Conservation (phyloP, 2,329 filamentous ascomycete species). For the Diaporthe ilicicola region DNA sequence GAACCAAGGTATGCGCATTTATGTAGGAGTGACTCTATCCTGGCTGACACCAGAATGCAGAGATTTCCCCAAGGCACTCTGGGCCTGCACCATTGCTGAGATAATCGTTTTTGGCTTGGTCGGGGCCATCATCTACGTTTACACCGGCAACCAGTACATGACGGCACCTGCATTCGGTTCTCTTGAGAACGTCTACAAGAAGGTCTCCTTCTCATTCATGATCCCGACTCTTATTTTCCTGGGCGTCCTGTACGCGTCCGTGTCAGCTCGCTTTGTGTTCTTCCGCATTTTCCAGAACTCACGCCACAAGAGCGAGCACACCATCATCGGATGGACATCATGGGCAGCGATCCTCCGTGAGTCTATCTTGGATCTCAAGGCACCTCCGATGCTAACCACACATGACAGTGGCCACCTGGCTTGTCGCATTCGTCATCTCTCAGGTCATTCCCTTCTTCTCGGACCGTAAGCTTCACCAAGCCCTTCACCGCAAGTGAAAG, state of each 20-base stretch:
- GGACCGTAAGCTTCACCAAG: constrained; percentile 59
- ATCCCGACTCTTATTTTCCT: constrained; percentile 93
- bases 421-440: constrained; percentile 90
- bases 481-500: constrained; percentile 34
- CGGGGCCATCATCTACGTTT: constrained; percentile 83
- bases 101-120: constrained; percentile 86
- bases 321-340: constrained; percentile 78
- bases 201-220: constrained; percentile 94
- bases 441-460: constrained; percentile 95
- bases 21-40: too few species aligned
- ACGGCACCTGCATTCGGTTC: constrained; percentile 88
- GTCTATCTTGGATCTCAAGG: constrained; percentile 39
- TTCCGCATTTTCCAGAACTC: constrained; percentile 86
- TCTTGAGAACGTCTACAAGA: constrained; percentile 81
- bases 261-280: constrained; percentile 90
- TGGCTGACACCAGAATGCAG: constrained; percentile 42
- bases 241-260: constrained; percentile 88
- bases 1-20: constrained; percentile 57
- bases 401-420: constrained; percentile 70
- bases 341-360: constrained; percentile 78
- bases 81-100: constrained; percentile 88
- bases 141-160: constrained; percentile 89
- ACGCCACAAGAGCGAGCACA: constrained; percentile 82
- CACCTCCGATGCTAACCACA: constrained; percentile 19
- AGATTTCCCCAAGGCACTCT: constrained; percentile 93